Percentiles rank a stretch among this genome's conserved stretches.
phyloP scores from a whole-genome alignment of 2,329 filamentous ascomycete species.

The Dactylella cylindrospora region DNA sequence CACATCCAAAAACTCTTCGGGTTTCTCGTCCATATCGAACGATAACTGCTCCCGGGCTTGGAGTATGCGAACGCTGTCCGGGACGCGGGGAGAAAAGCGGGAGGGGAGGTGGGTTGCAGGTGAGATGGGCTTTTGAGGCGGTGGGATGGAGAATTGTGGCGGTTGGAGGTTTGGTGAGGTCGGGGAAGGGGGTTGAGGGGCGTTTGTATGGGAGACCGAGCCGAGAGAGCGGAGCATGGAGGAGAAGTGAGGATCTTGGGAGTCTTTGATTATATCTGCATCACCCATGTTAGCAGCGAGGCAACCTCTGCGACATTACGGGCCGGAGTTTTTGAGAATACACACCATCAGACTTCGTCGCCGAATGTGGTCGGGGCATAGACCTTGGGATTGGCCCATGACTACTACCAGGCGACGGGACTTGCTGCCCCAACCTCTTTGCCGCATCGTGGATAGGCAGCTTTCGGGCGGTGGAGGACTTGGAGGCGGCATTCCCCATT shows the following conservation, averaged over 20 bases:
- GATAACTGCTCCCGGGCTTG: constrained; percentile 20
- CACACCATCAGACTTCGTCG: constrained; percentile 30
- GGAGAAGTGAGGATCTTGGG: constrained; percentile 41
- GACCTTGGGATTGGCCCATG: constrained; percentile 3
- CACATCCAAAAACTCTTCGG: constrained; percentile 37
- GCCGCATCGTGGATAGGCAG: constrained; percentile 20
- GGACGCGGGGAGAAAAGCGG: neutral
- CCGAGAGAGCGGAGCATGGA: constrained; percentile 43
- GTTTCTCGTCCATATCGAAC: constrained; percentile 1
- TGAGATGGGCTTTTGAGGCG: neutral
- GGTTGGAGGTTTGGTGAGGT: neutral
- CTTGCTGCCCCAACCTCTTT: constrained; percentile 24
- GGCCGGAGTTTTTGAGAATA: too few relatives aligned
- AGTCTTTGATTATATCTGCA: constrained; percentile 30
- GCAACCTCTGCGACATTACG: too few relatives aligned
- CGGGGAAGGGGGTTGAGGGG: constrained; percentile 1
- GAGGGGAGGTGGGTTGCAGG: neutral
- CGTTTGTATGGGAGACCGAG: constrained; percentile 36
- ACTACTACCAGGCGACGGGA: too few relatives aligned
- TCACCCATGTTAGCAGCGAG: neutral
- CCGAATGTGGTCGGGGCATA: constrained; percentile 7
- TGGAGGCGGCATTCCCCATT: constrained; percentile 34
- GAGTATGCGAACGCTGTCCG: constrained; percentile 26
- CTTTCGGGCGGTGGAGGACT: constrained; percentile 16
- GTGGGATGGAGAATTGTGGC: neutral